phyloP scores from a whole-genome alignment of 2,329 filamentous ascomycete species.

The Paramyrothecium roridum region DNA sequence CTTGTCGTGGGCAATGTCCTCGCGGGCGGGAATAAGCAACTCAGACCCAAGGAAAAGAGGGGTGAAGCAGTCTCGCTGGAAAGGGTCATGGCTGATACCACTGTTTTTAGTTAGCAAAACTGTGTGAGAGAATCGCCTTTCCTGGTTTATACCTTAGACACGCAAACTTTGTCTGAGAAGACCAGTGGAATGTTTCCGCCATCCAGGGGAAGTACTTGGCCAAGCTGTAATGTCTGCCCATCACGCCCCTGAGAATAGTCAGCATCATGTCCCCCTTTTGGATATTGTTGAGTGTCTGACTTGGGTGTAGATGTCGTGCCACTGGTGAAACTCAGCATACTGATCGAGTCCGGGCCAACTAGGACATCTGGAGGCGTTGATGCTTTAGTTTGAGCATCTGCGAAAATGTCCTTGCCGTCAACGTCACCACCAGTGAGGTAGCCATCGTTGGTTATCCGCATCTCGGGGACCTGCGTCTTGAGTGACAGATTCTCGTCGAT shows the following conservation, averaged over 20 bases:
- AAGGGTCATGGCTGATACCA: conserved; percentile 74
- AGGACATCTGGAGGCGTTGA: conserved; percentile 63
- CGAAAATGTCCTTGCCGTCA: conserved; percentile 66
- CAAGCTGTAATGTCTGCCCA: conserved; percentile 79
- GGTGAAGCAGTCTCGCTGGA: conserved; percentile 75
- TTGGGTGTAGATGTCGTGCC: conserved; percentile 48
- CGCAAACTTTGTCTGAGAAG: conserved; percentile 71
- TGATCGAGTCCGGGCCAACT: conserved; percentile 81
- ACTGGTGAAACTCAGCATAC: conserved; percentile 71
- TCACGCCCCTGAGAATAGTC: conserved; percentile 66
- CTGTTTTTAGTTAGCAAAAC: conserved; percentile 28
- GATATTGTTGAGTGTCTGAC: background rate
- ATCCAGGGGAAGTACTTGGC: conserved; percentile 92
- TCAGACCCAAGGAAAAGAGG: conserved; percentile 82
- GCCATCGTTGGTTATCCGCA: conserved; percentile 71
- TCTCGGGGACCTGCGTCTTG: conserved; percentile 69
- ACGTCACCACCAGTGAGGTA: conserved; percentile 64
- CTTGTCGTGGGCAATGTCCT: conserved; percentile 80
- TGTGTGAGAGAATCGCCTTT: background rate
- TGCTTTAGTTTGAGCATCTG: conserved; percentile 45
- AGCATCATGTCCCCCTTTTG: background rate
- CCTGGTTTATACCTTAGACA: conserved; percentile 46
- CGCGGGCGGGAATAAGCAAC: conserved; percentile 71
- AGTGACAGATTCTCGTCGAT: conserved; percentile 71
- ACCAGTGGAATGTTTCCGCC: conserved; percentile 74